Conservation (phyloP, 2,329 filamentous ascomycete genomes). For the Fusarium longipes region DNA sequence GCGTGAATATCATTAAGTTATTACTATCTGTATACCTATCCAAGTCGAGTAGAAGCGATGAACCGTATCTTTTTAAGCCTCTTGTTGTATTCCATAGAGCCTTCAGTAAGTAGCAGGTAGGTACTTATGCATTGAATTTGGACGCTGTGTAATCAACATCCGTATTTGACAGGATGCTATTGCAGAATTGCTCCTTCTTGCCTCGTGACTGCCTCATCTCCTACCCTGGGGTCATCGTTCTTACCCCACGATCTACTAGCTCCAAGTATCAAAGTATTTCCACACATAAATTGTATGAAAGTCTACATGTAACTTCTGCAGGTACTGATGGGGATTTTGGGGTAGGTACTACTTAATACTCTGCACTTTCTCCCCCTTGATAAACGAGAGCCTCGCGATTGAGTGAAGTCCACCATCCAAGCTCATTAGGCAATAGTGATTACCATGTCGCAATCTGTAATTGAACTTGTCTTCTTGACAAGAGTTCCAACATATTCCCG, state of each 20-base stretch:
- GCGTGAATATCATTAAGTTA: too few species aligned
- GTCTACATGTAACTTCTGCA: conserved; percentile 5
- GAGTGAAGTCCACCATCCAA: neutral
- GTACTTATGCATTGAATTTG: neutral
- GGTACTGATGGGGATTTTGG: neutral
- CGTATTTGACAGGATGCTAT: neutral
- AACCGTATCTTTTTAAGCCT: neutral
- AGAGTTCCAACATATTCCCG: neutral
- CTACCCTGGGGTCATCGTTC: conserved; percentile 8
- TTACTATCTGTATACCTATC: too few species aligned
- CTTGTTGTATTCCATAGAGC: neutral
- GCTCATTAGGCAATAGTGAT: neutral
- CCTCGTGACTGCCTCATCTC: conserved; percentile 29
- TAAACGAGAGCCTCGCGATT: neutral
- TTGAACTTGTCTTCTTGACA: neutral
- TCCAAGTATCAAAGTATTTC: conserved; percentile 2
- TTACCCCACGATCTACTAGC: conserved; percentile 43
- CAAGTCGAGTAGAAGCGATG: neutral
- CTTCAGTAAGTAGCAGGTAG: too few species aligned
- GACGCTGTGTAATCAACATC: neutral
- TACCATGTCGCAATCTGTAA: neutral
- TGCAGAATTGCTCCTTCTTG: neutral
- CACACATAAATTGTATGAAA: neutral
- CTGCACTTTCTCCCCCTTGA: neutral
- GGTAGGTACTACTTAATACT: neutral